Base-by-base conservation (phyloP, 805 yeast species). In the Yarrowia sp. region DNA sequence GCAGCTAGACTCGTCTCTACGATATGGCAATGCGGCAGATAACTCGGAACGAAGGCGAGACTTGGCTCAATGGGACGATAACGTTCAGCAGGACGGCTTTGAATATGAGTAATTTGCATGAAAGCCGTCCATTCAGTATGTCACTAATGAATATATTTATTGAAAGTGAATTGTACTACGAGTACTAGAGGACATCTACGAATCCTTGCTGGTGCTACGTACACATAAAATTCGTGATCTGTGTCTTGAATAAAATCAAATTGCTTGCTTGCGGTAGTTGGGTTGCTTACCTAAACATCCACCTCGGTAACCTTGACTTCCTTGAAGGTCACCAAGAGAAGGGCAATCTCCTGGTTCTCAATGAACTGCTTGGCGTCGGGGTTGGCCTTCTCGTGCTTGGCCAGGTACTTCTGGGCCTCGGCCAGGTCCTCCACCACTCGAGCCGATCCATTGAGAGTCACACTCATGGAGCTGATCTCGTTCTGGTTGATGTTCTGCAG, bases 271-370 rank as follows among this genome's bases (percentile, higher is more conserved):
- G 14, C 7, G n/a, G n/a, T n/a, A 19, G 9, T 44, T 44, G 13
- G 33, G 42, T 20, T 44, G 49, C 10, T 44, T 24, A 24, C 30
- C 43, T 39, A 53, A 53, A 39, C 43, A 9, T 88, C 86, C 9
- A 86, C 83, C 73, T 92, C 97, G 14, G 95, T 90, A 33, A 92
- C 90, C 74, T 88, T 89, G 38, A 91, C 91, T 49, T 84, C 82
- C 52, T 82, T 83, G 58, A 93, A 82, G 72, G 82, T 81, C 43
- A 91, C 86, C 69, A 89, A 80, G 19, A 92, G 81, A 66, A 91
- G 82, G 1, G 89, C 88, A 67, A 85, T 85, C 67, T 87, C 85
- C n/a, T 85, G 90, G 65, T 86, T 85, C 55, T 80, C 83, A 67
- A 90, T 85, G 74, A 88, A 93, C 66, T 61, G 39, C 55, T 61